These are phyloP conservation scores for Hericium rajendrae DNA, from an alignment of 768 basidiomycete species.

Conservation along the genomic window DNA sequence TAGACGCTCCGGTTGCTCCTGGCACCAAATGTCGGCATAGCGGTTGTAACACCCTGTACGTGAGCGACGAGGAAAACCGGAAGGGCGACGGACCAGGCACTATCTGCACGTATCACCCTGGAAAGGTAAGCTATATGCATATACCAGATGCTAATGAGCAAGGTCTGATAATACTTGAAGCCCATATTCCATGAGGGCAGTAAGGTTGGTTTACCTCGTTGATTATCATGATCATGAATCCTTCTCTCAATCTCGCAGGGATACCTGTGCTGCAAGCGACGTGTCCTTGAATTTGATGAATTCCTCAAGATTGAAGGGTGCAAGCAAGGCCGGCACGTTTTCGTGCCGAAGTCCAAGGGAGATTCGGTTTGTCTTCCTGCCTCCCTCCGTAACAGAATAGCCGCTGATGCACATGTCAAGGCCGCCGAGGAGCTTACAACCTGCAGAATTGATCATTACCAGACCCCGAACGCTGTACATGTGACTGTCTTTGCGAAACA, in stretches of 20 bases:
- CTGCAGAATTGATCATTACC: conserved; percentile 95
- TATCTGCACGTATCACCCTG: conserved; percentile 78
- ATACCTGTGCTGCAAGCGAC: conserved; percentile 92
- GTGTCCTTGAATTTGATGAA: conserved; percentile 94
- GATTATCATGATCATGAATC: not conserved
- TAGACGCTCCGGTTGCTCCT: conserved; percentile 37
- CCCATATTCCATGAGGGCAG: conserved; percentile 96
- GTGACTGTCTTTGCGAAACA: conserved; percentile 92
- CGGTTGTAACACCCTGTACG: conserved; percentile 62
- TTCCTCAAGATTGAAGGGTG: conserved; percentile 93
- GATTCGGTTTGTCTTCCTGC: conserved; percentile 23
- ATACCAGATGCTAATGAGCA: not conserved
- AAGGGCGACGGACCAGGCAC: conserved; percentile 60
- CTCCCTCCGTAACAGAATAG: no score
- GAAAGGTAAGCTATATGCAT: conserved; percentile 46
- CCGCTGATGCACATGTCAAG: not conserved
- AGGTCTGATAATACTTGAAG: conserved; percentile 27
- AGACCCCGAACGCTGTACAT: conserved; percentile 82
- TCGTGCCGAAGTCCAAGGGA: conserved; percentile 53
- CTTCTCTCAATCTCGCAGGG: conserved; percentile 41
- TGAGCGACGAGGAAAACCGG: conserved; percentile 64
- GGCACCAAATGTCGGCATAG: conserved; percentile 70
- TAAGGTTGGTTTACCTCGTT: conserved; percentile 43
- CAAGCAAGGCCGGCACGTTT: conserved; percentile 82
- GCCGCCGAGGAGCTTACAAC: conserved; percentile 60